Evolutionary conservation across 2,329 filamentous ascomycete species (phyloP), one percentile per base, ranked within the genome.

Genomic region (Alternaria conjuncta): DNA sequence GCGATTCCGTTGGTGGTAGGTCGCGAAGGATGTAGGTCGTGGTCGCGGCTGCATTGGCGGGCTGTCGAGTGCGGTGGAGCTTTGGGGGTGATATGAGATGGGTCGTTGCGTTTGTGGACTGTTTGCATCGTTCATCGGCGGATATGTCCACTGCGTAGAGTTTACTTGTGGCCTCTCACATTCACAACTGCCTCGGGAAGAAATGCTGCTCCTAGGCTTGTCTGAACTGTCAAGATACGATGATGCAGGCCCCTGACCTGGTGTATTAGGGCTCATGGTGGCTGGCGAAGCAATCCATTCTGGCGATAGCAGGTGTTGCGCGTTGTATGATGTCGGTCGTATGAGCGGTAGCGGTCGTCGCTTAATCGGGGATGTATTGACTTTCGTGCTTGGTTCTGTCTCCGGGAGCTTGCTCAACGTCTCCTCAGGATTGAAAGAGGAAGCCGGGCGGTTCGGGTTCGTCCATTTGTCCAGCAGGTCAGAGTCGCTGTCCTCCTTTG

Each of bases 21-120:
- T 66, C 46, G 69, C 71, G 62, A 72, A 75, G 1, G 74, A 77
- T 12, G 64, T 68, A 20, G 73, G 74, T 11, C 74, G 70, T 25
- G 69, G 64, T 11, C 72, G 66, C 53, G 57, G 60, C 30, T 71
- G 50, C 63, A 54, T 45, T 60, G 25, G 62, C 63, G 67, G 69
- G 49, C 69, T 71, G 18, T 65, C 67, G 44, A 72, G 61, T 5
- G 67, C 63, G 18, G 67, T 60, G 12, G 63, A 67, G 51, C 60
- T 67, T 15, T 67, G 66, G 6, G 68, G 55, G 28, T 69, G 68
- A 43, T 64, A 68, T 41, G 67, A 68, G 30, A 63, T 49, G 12
- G 68, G 68, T 44, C 66, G 63, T 56, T 66, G 59, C 28, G 36
- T 32, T 21, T 58, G 61, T 26, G 47, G 32, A 30, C 49, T 23